These are phyloP conservation scores for Sphaerulina populicola DNA, from an alignment of 2,329 filamentous ascomycete species.

Conservation along the genomic window DNA sequence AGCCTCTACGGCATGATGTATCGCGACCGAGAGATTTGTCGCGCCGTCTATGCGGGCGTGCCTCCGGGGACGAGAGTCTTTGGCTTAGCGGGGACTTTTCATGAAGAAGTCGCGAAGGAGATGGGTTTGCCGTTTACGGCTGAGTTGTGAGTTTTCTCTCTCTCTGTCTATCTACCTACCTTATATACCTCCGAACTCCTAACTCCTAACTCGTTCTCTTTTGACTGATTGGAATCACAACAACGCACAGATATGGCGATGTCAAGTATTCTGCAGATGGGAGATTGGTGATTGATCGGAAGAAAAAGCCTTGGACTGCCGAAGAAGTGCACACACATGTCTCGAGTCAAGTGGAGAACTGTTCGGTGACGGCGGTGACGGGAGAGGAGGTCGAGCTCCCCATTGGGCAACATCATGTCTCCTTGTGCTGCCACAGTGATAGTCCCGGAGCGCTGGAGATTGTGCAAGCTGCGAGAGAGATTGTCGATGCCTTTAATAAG, in stretches of 20 bases:
- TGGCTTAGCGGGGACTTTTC: slow-evolving; percentile 47
- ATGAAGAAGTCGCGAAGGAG: slow-evolving; percentile 48
- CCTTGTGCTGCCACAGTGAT: slow-evolving; percentile 41
- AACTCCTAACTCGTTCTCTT: too few species aligned
- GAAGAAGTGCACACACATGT: slow-evolving; percentile 39
- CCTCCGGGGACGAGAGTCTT: slow-evolving; percentile 47
- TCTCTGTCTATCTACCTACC: too few species aligned
- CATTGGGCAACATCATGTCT: slow-evolving; percentile 37
- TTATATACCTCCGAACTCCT: too few species aligned
- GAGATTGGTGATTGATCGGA: slow-evolving; percentile 49
- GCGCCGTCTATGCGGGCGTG: slow-evolving; percentile 47
- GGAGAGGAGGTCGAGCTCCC: slow-evolving; percentile 38
- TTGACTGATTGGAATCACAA: too few species aligned
- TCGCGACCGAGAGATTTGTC: slow-evolving; percentile 44
- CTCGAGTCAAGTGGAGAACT: slow-evolving; percentile 35
- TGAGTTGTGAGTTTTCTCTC: slow-evolving; percentile 34
- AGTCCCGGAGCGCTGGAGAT: slow-evolving; percentile 40
- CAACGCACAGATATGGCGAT: slow-evolving; percentile 40
- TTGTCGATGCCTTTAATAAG: slow-evolving; percentile 38
- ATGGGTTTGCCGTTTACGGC: slow-evolving; percentile 47
- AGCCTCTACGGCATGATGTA: slow-evolving; percentile 51
- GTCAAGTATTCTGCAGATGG: slow-evolving; percentile 48
- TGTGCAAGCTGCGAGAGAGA: slow-evolving; percentile 36
- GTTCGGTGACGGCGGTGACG: slow-evolving; percentile 36
- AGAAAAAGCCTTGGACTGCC: slow-evolving; percentile 47